phyloP scores from a whole-genome alignment of 768 basidiomycete species.

The Obba rivulosa region DNA sequence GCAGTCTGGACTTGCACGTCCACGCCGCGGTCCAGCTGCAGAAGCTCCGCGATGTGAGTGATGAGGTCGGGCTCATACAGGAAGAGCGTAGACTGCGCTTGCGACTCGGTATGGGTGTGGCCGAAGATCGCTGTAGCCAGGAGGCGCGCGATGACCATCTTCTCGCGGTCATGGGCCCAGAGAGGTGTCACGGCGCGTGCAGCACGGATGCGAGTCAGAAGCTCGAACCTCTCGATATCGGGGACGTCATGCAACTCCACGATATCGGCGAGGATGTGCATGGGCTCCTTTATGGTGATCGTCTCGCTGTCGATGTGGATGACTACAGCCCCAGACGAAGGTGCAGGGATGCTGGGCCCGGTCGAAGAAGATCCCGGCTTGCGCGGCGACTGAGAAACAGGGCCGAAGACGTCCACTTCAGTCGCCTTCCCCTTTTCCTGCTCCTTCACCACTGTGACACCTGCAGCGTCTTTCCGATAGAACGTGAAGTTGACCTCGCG shows the following conservation, averaged over 20 bases:
- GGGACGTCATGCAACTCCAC: constrained; percentile 66
- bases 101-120: constrained; percentile 76
- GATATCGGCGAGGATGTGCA: constrained; percentile 72
- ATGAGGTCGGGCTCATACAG: constrained; percentile 94
- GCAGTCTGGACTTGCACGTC: constrained; percentile 73
- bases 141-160: constrained; percentile 75
- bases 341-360: constrained; percentile 21
- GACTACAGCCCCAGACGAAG: constrained; percentile 43
- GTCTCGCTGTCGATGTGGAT: constrained; percentile 61
- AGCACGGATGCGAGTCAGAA: constrained; percentile 80
- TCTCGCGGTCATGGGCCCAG: constrained; percentile 61
- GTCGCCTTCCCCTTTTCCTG: constrained; percentile 38
- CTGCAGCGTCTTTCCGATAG: constrained; percentile 53
- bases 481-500: constrained; percentile 79
- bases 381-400: constrained; percentile 36
- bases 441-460: constrained; percentile 16
- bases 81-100: constrained; percentile 78
- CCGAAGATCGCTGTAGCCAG: constrained; percentile 89
- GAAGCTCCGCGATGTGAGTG: constrained; percentile 79
- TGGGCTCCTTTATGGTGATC: constrained; percentile 55
- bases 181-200: constrained; percentile 62
- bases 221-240: constrained; percentile 80
- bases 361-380: constrained; percentile 32
- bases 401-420: constrained; percentile 42
- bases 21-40: constrained; percentile 74